Evolutionary conservation across 169 alveolate species (phyloP).

Genomic region (Plasmodium gaboni): DNA sequence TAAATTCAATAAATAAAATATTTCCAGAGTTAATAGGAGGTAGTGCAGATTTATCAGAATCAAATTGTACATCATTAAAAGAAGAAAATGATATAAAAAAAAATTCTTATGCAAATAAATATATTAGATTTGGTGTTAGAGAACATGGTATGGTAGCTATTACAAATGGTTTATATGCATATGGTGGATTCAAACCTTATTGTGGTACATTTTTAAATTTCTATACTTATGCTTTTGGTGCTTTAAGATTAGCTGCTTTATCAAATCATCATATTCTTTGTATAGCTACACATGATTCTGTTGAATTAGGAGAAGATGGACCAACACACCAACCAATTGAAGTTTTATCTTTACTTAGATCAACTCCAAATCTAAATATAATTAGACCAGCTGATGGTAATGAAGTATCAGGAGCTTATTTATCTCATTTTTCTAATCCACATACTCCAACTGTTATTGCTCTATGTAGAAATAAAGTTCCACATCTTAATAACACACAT

Average conservation of each 20-base stretch:
- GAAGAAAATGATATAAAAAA: conserved; percentile 48
- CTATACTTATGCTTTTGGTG: conserved; percentile 86
- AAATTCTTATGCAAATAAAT: conserved; percentile 57
- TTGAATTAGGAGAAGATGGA: conserved; percentile 89
- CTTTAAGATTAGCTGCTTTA: conserved; percentile 84
- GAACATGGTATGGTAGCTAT: conserved; percentile 90
- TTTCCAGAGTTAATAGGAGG: conserved; percentile 87
- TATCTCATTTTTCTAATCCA: conserved; percentile 36
- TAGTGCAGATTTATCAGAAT: conserved; percentile 86
- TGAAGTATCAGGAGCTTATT: conserved; percentile 83
- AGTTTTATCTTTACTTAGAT: conserved; percentile 80
- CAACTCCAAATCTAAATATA: conserved; percentile 79
- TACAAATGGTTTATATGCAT: conserved; percentile 82
- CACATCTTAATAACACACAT: conserved; percentile 78
- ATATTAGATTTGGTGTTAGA: conserved; percentile 84
- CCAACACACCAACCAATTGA: conserved; percentile 90
- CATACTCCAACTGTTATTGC: conserved; percentile 74
- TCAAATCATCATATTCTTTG: conserved; percentile 80
- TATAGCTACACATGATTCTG: conserved; percentile 89
- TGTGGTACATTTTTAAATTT: conserved; percentile 86
- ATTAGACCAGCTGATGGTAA: conserved; percentile 88
- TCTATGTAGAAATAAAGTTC: conserved; percentile 78
- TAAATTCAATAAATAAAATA: conserved; percentile 67
- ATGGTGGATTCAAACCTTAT: conserved; percentile 85
- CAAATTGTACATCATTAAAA: conserved; percentile 78